phyloP scores from a whole-genome alignment of 2,329 filamentous ascomycete species.

The Xylariaceae sp. region DNA sequence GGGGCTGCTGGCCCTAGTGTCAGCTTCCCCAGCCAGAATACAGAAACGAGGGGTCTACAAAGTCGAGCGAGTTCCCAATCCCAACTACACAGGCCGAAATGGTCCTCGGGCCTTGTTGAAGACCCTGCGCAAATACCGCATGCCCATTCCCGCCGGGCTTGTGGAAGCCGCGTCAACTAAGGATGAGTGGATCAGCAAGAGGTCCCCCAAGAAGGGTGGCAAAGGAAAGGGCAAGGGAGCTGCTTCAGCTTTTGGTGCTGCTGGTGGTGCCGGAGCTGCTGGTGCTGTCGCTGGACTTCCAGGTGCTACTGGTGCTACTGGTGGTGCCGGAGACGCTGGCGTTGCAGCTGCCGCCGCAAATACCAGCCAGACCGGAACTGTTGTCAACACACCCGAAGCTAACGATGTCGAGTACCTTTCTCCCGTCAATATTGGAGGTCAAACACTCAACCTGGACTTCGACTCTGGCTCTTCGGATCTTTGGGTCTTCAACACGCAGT shows the following conservation, averaged over 20 bases:
- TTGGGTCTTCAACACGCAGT: constrained; percentile 32
- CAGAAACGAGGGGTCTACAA: constrained; percentile 29
- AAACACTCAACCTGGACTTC: constrained; percentile 30
- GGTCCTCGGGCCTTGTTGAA: constrained; percentile 26
- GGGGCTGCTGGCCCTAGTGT: constrained; percentile 22
- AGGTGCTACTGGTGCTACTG: constrained; percentile 1
- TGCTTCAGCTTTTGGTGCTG: constrained; percentile 1
- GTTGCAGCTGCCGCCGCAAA: constrained; percentile 12
- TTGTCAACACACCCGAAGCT: constrained; percentile 21
- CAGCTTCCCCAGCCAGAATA: constrained; percentile 22
- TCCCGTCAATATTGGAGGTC: constrained; percentile 29
- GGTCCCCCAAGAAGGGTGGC: constrained; percentile 16
- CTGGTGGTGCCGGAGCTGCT: constrained; percentile 5
- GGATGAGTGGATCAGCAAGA: constrained; percentile 25
- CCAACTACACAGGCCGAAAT: constrained; percentile 24
- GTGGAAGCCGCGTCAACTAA: constrained; percentile 15
- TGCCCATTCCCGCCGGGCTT: constrained; percentile 25
- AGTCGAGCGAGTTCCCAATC: constrained; percentile 27
- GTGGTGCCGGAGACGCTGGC: constrained; percentile 5
- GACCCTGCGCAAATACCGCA: constrained; percentile 28
- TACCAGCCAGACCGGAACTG: constrained; percentile 21
- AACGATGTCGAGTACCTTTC: constrained; percentile 29
- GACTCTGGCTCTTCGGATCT: constrained; percentile 32
- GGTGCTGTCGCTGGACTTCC: constrained; percentile 6
- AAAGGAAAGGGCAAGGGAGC: constrained; percentile 14